phyloP scores from a whole-genome alignment of 2,329 filamentous ascomycete genomes.

The Endocalyx cinctus region DNA sequence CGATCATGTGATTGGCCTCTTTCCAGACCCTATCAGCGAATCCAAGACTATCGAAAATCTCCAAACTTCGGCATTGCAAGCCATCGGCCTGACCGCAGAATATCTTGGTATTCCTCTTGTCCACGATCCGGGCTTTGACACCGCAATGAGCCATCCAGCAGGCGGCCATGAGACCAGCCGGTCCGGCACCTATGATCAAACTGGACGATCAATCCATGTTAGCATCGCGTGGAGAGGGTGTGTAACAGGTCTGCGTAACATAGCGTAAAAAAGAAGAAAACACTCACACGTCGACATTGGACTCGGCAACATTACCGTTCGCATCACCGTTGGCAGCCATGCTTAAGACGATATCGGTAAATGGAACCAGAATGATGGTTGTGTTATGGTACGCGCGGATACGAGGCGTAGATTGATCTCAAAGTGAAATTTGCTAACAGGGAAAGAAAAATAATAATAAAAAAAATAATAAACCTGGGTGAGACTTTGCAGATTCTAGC shows the following conservation, averaged over 20 bases:
- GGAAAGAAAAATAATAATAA: no score
- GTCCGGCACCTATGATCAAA: background rate
- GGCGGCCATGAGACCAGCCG: slow-evolving; percentile 30
- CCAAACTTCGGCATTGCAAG: slow-evolving; percentile 61
- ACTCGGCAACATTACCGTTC: slow-evolving; percentile 9
- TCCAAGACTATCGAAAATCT: slow-evolving; percentile 71
- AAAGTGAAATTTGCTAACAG: no score
- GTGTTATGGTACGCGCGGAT: background rate
- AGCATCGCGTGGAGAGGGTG: background rate
- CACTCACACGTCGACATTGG: slow-evolving; percentile 19
- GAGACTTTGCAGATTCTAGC: no score
- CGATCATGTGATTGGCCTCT: slow-evolving; percentile 63
- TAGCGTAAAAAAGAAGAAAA: no score
- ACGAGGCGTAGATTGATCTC: background rate
- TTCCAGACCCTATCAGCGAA: slow-evolving; percentile 61
- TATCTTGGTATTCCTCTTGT: slow-evolving; percentile 37
- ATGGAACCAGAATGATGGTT: background rate
- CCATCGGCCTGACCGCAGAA: slow-evolving; percentile 42
- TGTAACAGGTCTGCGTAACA: background rate
- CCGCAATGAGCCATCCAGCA: slow-evolving; percentile 38
- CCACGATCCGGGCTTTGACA: slow-evolving; percentile 38
- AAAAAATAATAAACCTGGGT: no score
- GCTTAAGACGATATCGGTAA: background rate
- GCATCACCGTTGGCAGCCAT: background rate
- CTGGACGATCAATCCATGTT: background rate